Base-by-base conservation (phyloP, 1,284 basidiomycete genomes). In the Trichosporon sp. region DNA sequence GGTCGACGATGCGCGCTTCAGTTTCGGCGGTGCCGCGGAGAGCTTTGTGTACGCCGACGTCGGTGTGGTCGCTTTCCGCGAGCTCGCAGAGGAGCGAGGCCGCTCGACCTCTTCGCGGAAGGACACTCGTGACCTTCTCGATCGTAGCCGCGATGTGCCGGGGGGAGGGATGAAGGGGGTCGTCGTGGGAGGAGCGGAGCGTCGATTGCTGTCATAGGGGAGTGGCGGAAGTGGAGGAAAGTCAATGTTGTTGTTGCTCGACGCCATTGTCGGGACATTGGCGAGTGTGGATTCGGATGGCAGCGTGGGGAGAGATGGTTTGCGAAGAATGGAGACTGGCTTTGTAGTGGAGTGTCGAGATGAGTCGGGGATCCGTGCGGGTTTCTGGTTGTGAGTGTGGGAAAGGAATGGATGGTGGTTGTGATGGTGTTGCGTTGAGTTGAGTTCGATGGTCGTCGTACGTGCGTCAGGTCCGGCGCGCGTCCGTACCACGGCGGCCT, bases 201-300 rank as follows among this genome's bases (percentile, higher is more conserved):
- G 54, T 34, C 61, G 63, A 16, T 61, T 52, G 52, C 34, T 59
- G 59, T 23, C 31, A n/a, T 29, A 54, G 25, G 66, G 66, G 1
- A 68, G 58, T 4, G 66, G 66, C 1, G 66, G 66, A 19, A 68
- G 62, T 14, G 66, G 66, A 21, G 66, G 66, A 36, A 68, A 68
- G 8, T 32, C 37, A 29, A 65, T 44, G 14, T 36, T 25, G 56
- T 21, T 36, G 13, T 32, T 58, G 2, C 25, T 32, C 21, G 49
- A 31, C 19, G 21, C 23, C 56, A 57, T 61, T 34, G 25, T 59
- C 61, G 32, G 40, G 29, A 29, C 49, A 54, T 54, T 25, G 16
- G 33, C n/a, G 46, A 25, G 44, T 58, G 23, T 23, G 29, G 58
- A 62, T 25, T 25, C n/a, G 31, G 37, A 19, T 36, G 61, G 34